A percentile compares a stretch with the other conserved stretches of the same genome.
phyloP scores from a whole-genome alignment of 176 grass and related monocot species.

The Triticum timopheevii region DNA sequence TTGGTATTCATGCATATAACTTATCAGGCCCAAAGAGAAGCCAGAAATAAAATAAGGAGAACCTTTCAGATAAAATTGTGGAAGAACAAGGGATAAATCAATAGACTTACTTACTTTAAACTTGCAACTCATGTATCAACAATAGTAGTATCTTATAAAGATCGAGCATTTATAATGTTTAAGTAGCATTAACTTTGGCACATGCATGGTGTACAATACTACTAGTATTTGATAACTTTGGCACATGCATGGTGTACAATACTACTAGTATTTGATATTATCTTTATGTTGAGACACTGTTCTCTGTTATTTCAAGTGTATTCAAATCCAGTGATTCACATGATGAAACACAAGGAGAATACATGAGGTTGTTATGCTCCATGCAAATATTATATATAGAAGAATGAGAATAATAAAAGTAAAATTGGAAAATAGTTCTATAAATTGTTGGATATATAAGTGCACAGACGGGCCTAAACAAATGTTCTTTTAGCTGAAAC shows the following conservation, averaged over 20 bases:
- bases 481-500: not conserved
- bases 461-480: not conserved
- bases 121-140: not conserved
- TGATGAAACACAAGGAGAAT: not conserved
- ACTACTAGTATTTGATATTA: conserved; percentile 7
- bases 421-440: not conserved
- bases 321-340: conserved; percentile 19
- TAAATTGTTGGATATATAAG: not conserved
- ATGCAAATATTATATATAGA: not conserved
- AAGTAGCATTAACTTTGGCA: conserved; percentile 1
- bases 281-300: conserved; percentile 15
- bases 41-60: not conserved
- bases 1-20: not conserved
- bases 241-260: not conserved
- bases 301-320: conserved; percentile 4
- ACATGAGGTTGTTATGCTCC: not conserved
- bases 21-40: not conserved
- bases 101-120: not conserved
- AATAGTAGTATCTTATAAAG: not conserved
- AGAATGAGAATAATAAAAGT: not conserved
- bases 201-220: not conserved
- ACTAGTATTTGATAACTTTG: conserved; percentile 6
- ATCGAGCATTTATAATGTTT: not conserved
- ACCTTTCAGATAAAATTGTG: not conserved
- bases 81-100: not conserved